These are phyloP conservation scores for Chaetoscypha palmicola DNA, from an alignment of 2,329 filamentous ascomycete genomes.

Conservation along the genomic window DNA sequence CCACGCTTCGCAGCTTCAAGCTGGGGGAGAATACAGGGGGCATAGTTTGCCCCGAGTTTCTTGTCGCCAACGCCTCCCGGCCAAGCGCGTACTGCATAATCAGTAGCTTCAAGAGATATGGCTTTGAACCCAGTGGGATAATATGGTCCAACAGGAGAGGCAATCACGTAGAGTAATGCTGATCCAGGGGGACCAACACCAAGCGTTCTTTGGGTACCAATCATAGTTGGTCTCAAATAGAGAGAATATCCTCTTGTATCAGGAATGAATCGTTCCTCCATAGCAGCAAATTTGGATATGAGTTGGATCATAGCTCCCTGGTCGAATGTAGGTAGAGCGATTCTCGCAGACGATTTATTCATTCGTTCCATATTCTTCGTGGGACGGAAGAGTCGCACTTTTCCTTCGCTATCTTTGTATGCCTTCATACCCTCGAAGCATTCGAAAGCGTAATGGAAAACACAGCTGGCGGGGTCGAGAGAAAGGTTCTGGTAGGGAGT, in stretches of 20 bases:
- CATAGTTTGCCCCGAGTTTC: constrained; percentile 98
- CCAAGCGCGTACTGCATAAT: constrained; percentile 96
- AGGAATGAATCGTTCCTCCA: constrained; percentile 88
- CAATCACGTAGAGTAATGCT: constrained; percentile 89
- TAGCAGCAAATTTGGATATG: constrained; percentile 69
- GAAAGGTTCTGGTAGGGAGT: constrained; percentile 94
- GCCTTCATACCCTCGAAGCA: constrained; percentile 99
- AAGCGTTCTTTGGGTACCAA: constrained; percentile 90
- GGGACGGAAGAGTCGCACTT: constrained; percentile 83
- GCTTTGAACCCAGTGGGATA: constrained; percentile 99
- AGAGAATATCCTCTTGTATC: constrained; percentile 81
- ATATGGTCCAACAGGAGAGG: constrained; percentile 93
- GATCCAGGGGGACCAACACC: constrained; percentile 89
- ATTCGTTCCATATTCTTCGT: constrained; percentile 94
- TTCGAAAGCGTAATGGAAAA: constrained; percentile 97
- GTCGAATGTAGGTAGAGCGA: constrained; percentile 85
- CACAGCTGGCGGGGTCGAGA: constrained; percentile 90
- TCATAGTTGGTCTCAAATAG: constrained; percentile 93
- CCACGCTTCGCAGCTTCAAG: constrained; percentile 83
- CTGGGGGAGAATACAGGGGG: constrained; percentile 97
- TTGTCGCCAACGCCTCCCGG: constrained; percentile 95
- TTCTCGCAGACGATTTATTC: constrained; percentile 85
- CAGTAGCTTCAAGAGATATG: constrained; percentile 87
- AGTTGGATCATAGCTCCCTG: constrained; percentile 68
- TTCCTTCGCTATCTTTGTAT: constrained; percentile 77